These are phyloP conservation scores for Gloeopeniophorella convolvens DNA, from an alignment of 768 basidiomycete species.

Conservation along the genomic window DNA sequence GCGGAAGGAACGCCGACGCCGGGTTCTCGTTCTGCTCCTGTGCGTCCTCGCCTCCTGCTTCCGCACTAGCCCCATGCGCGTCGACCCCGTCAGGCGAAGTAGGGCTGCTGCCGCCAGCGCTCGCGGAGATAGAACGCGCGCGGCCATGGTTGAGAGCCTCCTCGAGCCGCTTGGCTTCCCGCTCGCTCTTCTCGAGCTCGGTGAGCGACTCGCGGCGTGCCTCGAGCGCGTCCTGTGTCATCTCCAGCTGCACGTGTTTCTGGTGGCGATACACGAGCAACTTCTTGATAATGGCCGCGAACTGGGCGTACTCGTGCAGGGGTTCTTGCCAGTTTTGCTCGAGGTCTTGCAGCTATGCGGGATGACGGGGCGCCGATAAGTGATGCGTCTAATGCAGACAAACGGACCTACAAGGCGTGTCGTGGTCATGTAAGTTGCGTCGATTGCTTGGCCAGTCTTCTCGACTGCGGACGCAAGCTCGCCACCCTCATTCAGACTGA, in stretches of 20 bases:
- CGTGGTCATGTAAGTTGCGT: constrained; percentile 90
- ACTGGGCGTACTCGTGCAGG: constrained; percentile 91
- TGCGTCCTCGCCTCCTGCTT: constrained; percentile 13
- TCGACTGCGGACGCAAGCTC: constrained; percentile 80
- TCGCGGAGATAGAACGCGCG: constrained; percentile 23
- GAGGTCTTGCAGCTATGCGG: constrained; percentile 75
- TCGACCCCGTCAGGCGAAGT: not conserved
- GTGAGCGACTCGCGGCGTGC: constrained; percentile 77
- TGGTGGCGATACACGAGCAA: constrained; percentile 92
- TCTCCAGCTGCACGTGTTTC: constrained; percentile 96
- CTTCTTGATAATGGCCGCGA: constrained; percentile 90
- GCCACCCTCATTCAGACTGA: constrained; percentile 79
- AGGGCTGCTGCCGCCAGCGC: not conserved
- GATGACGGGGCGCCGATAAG: not conserved
- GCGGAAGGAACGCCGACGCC: constrained; percentile 51
- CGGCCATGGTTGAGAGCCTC: constrained; percentile 71
- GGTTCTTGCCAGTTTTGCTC: constrained; percentile 96
- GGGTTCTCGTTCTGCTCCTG: constrained; percentile 31
- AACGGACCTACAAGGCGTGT: constrained; percentile 64
- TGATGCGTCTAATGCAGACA: not conserved
- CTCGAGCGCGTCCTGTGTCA: constrained; percentile 89
- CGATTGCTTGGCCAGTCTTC: constrained; percentile 94
- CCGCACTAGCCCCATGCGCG: not conserved
- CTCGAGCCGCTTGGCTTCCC: constrained; percentile 83
- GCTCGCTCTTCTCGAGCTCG: constrained; percentile 88